Base-by-base conservation (phyloP, 2,329 filamentous ascomycete species). In the Xylariaceae sp. region DNA sequence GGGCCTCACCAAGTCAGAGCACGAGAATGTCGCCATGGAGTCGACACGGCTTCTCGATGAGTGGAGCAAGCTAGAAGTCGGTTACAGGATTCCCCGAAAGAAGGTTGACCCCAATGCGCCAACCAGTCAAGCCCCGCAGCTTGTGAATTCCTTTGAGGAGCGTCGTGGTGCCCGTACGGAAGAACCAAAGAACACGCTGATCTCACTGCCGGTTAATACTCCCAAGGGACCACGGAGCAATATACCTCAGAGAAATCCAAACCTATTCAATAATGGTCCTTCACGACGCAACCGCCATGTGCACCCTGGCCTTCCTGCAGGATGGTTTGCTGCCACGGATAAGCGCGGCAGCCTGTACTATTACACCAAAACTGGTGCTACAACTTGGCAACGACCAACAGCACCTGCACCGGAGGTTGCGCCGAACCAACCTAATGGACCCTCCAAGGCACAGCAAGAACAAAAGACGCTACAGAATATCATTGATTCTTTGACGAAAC, bases 21-120 rank as follows among this genome's bases (percentile, higher is more conserved):
- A 96, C 69, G 85, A 90, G 62, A 82, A 88, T 60, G 90, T 99
- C 17, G 82, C 87, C 30, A 80, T 82, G 17, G 87, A 88, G 69
- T 86, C 93, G 4, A 82, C 82, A 57, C 81, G 83, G 51, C 79
- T 99, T 42, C 77, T 97, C 34, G 85, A 90, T 7, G 87, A 88
- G 65, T 99, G 94, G 94, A 88, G 88, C 72, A 92, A 91, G 68
- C 79, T 99, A 53, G 89, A 96, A 73, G 82, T 95, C 42, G 94
- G 86, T 5, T 99, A 97, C 74, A 87, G 94, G 61, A 99, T 99
- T 70, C 91, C 91, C 44, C 85, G 93, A 59, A 90, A 94, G 77
- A 95, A 96, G 77, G 77, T 89, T 59, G 91, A 93, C 71, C 86
- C 88, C 30, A 86, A 85, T 64, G 83, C 79, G 52, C 76, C 77